A percentile compares a stretch with the other conserved stretches of the same genome.
These are phyloP conservation scores for Cyberlindnera americana DNA, from an alignment of 805 yeast species.

Conservation along the genomic window DNA sequence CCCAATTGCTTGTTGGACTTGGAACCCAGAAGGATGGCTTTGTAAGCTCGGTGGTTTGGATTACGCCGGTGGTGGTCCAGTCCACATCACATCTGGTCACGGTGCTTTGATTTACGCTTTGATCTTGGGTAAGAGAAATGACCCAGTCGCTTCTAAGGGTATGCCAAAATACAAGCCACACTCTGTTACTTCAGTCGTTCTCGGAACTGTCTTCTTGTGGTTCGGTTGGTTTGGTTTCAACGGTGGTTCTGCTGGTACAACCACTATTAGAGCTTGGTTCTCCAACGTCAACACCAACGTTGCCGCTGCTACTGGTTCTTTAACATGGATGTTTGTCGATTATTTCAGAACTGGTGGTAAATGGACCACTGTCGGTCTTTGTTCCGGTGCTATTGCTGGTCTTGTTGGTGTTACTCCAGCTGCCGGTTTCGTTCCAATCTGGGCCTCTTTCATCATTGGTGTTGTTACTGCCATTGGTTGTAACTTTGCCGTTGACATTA, in stretches of 20 bases:
- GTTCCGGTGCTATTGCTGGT: constrained; percentile 93
- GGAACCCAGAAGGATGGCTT: constrained; percentile 95
- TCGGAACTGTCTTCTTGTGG: constrained; percentile 95
- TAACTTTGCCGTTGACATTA: constrained; percentile 82
- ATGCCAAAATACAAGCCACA: constrained; percentile 93
- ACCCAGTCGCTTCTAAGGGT: constrained; percentile 48
- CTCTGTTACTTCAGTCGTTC: constrained; percentile 81
- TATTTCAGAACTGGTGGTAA: constrained; percentile 74
- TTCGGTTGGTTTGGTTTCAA: constrained; percentile 99
- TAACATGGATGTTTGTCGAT: constrained; percentile 93
- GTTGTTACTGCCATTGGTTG: constrained; percentile 71
- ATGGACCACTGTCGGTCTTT: constrained; percentile 92
- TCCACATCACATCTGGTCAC: constrained; percentile 90
- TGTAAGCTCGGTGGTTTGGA: constrained; percentile 79
- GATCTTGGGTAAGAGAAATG: constrained; percentile 88
- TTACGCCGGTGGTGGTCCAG: constrained; percentile 99
- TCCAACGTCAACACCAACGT: constrained; percentile 90
- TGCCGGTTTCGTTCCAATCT: constrained; percentile 93
- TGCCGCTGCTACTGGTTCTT: constrained; percentile 91
- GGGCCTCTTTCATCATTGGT: constrained; percentile 84
- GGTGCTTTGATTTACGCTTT: constrained; percentile 95
- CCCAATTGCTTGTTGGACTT: constrained; percentile 96
- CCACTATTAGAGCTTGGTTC: constrained; percentile 90
- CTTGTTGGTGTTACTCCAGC: constrained; percentile 95
- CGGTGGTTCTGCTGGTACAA: constrained; percentile 96